phyloP scores from a whole-genome alignment of 139 green algal genomes.

The Eudorina sp. region DNA sequence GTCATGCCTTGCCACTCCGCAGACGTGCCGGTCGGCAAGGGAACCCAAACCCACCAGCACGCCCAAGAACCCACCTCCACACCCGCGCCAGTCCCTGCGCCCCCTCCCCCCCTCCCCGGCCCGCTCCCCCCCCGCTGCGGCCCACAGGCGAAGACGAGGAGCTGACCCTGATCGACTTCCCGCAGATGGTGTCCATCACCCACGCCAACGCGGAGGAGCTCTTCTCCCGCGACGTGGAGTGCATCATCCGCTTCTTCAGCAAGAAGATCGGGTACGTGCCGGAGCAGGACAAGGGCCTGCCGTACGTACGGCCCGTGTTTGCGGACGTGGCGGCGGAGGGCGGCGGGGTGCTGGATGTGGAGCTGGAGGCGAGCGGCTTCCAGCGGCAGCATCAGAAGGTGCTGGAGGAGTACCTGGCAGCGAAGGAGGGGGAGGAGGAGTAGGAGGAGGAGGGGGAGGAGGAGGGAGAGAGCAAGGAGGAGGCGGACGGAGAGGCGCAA shows the following conservation, averaged over 20 bases:
- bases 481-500: conserved; percentile 1
- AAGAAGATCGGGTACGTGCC: conserved; percentile 84
- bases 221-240: conserved; percentile 95
- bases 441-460: conserved; percentile 25
- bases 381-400: conserved; percentile 68
- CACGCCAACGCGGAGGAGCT: conserved; percentile 94
- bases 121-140: background rate
- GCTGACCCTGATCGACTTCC: conserved; percentile 96
- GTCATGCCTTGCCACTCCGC: no score
- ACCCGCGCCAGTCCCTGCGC: no score
- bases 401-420: conserved; percentile 38
- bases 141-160: conserved; percentile 61
- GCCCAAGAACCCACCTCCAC: no score
- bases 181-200: conserved; percentile 96
- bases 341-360: conserved; percentile 65
- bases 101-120: no score
- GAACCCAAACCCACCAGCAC: no score
- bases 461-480: conserved; percentile 13
- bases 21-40: no score
- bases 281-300: conserved; percentile 70
- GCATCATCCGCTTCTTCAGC: conserved; percentile 85
- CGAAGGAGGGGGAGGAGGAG: background rate
- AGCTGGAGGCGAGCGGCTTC: conserved; percentile 81
- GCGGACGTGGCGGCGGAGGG: conserved; percentile 37
- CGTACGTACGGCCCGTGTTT: conserved; percentile 70